Base-by-base conservation (phyloP, 208 protist genomes). In the Leishmania major region DNA sequence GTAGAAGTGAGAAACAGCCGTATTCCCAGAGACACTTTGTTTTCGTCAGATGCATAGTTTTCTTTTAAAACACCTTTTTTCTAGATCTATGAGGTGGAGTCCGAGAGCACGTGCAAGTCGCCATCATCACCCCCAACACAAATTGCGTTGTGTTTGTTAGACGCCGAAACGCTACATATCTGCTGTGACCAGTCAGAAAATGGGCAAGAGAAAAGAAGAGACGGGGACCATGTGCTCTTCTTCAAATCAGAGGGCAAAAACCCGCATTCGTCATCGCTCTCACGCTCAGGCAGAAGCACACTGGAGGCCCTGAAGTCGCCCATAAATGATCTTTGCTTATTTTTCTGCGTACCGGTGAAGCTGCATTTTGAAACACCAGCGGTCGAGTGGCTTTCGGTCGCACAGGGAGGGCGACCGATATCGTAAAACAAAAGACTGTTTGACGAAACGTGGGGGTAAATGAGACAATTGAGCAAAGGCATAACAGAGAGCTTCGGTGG, bases 391-490 rank as follows among this genome's bases (percentile, higher is more conserved):
- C 25, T 45, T n/a, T 74, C 70, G 31, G 70, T 25, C 4, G 45
- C 22, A 31, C 22, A 35, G n/a, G 55, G 37, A 35, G 6, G 3
- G 51, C 45, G 25, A 25, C 49, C 35, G 2, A 84, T 77, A 72
- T 89, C 77, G 69, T 82, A 87, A 31, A 83, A 25, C 43, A 89
- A 73, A 22, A 94, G 28, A 45, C 75, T 75, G 55, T 92, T 92
- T 1, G 78, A 86, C 19, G 85, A 82, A 15, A 91, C 45, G 37
- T 91, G 85, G 0, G 91, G 89, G 75, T 88, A 93, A 22, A 88
- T 70, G 1, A 94, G 45, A 40, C 87, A 73, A 4, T 85, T 75
- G 19, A 83, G n/a, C 13, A 83, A 17, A 25, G 88, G 75, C 60
- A 83, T 83, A 25, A 89, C 40, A 28, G 83, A 73, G 0, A 92